A percentile compares a stretch with the other conserved stretches of the same genome.
Conservation (phyloP, 179 eudicot genomes). For the Actinidia chinensis region DNA sequence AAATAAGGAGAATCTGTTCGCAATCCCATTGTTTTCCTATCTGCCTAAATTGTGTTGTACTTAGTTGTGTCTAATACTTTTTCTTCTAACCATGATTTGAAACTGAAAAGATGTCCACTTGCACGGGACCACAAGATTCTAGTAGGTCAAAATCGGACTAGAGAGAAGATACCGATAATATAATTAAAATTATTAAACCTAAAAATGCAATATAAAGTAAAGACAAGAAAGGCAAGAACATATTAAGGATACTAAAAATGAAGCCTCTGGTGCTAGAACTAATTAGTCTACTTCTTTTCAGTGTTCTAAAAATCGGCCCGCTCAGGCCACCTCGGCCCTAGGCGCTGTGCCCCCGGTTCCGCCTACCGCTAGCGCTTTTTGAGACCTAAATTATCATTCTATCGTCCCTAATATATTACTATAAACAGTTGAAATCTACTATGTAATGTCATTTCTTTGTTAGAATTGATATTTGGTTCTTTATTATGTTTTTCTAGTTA, state of each 20-base stretch:
- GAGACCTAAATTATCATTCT: no score
- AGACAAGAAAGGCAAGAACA: neutral
- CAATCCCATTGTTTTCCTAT: conserved; percentile 49
- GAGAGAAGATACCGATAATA: conserved; percentile 74
- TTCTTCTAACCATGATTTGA: conserved; percentile 88
- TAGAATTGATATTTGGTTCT: no score
- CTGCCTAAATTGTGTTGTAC: conserved; percentile 66
- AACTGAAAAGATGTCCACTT: conserved; percentile 90
- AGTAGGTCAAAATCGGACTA: conserved; percentile 95
- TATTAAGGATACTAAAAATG: conserved; percentile 49
- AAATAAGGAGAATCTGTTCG: conserved; percentile 31
- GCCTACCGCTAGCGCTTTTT: no score
- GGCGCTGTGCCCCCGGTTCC: no score
- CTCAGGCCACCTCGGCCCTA: no score
- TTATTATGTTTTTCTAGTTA: no score
- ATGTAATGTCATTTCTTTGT: no score
- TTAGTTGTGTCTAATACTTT: conserved; percentile 76
- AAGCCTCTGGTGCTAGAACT: conserved; percentile 86
- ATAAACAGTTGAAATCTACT: no score
- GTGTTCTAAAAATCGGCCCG: no score
- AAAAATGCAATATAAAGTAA: neutral
- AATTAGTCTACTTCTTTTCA: conserved; percentile 78
- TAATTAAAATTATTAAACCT: neutral
- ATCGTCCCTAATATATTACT: no score
- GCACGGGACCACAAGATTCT: conserved; percentile 75